phyloP scores from a whole-genome alignment of 179 eudicot genomes.

The Sideroxylon spinosum region DNA sequence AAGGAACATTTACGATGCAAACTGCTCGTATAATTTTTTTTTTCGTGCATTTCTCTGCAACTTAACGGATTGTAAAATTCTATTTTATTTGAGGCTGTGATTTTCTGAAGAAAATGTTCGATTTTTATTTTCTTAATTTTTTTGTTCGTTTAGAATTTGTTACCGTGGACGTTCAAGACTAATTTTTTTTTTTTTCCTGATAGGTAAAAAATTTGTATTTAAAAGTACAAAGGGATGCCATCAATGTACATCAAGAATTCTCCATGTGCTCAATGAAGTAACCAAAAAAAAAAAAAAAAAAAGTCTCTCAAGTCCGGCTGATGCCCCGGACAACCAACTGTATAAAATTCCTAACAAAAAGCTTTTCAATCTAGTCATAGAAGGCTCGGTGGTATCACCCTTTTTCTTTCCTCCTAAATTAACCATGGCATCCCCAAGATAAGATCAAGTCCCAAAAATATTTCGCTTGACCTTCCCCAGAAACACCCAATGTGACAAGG shows the following conservation, averaged over 20 bases:
- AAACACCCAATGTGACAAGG: neutral
- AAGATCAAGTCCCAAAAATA: neutral
- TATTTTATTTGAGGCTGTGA: neutral
- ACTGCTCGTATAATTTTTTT: neutral
- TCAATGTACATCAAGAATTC: too few relatives aligned
- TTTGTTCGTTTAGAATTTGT: neutral
- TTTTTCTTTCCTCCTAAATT: too few relatives aligned
- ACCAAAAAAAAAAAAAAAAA: too few relatives aligned
- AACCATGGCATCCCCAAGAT: neutral
- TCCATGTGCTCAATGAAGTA: too few relatives aligned
- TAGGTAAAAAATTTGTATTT: neutral
- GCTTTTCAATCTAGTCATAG: too few relatives aligned
- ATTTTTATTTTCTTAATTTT: neutral
- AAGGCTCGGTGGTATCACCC: too few relatives aligned
- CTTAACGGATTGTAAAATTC: neutral
- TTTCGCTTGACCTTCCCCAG: neutral
- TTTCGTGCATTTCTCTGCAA: neutral
- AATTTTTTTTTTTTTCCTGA: too few relatives aligned
- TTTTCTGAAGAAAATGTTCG: neutral
- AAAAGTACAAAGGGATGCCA: too few relatives aligned
- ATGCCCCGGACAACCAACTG: too few relatives aligned
- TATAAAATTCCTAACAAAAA: too few relatives aligned
- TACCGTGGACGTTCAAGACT: neutral
- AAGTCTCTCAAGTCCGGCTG: too few relatives aligned
- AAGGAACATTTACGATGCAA: neutral